Base-by-base conservation (phyloP, 768 basidiomycete species). In the Boletus rubropictus region DNA sequence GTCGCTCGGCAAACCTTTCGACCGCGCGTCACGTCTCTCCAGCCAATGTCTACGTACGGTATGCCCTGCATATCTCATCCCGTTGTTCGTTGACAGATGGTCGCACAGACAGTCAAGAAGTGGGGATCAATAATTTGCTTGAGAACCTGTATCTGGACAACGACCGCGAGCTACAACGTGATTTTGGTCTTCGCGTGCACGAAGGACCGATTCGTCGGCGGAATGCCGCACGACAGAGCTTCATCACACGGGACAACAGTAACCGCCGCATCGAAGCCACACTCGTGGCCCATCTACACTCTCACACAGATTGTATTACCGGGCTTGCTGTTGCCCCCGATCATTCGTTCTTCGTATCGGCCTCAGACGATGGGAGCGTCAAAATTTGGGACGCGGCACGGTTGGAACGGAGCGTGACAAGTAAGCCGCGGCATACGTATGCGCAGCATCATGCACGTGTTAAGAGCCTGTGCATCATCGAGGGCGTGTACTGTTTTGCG, bases 381-480 rank as follows among this genome's bases (percentile, higher is more conserved):
- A 94, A 92, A 64, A 76, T 89, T 34, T 96, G 92, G 92, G 87
- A 91, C 54, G 86, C 92, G 1, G 87, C 89, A 7, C 75, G 92
- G n/a, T 73, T 98, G 37, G 95, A 97, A 61, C 78, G 94, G 47
- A 97, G 92, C 65, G 89, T 96, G 15, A 90, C 93, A 18, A 86
- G 86, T 62, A 89, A 89, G 71, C 81, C 80, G 45, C 63, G 85
- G 53, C 77, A 85, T 59, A 84, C 82, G 2, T 84, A 86, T 60
- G 70, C 72, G n/a, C 77, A 83, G 40, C 80, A 86, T 56, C 82
- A 89, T 56, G 84, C 86, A 0, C 75, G 77, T 15, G 70, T 85
- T 34, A 79, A 80, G 47, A 69, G 70, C 21, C 75, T 96, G 14
- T 92, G 89, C 63, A 82, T 86, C 51, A 72, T 98, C 43, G 93